Evolutionary conservation across 768 basidiomycete genomes (phyloP), one percentile per base, ranked within the genome.

Genomic region (Suillus occidentalis): DNA sequence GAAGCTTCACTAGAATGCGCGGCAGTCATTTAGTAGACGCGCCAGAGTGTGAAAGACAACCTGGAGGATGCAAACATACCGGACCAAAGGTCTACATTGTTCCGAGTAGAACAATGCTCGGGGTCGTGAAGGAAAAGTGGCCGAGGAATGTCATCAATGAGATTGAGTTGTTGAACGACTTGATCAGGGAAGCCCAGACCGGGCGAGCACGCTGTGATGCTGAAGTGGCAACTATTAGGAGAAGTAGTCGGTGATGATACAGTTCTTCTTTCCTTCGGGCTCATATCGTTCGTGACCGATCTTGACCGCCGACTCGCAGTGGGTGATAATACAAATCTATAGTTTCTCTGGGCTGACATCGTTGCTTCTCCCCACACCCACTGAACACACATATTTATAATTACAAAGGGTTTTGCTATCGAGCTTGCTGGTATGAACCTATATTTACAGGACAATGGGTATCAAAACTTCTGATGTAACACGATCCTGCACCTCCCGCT

Each of bases 31-130:
- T n/a, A 60, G 1, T 68, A 78, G 61, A 77, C 76, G 1, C 67
- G 65, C 12, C 64, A 60, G 37, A 73, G 63, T 12, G 69, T 75
- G 50, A 73, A 68, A 62, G 60, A 63, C 12, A 72, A 71, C 64
- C 61, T 78, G 52, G 31, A 28, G 31, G 61, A 63, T 45, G 73
- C 71, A 1, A 67, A 71, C 34, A 68, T 77, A 8, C 69, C 75
- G 4, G 68, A 74, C 34, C 69, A 74, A 58, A 66, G 4, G 74
- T 77, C n/a, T 78, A 77, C 63, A 69, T 73, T 1, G 65, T 75
- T 50, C 73, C 75, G 4, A 68, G 71, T 55, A 71, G 66, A 57
- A 25, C 49, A 1, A 56, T 77, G 14, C 28, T 73, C 3, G 67
- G 68, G 14, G 70, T 75, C 59, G 71, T 78, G 25, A 69, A 69